phyloP scores from a whole-genome alignment of 2,329 filamentous ascomycete genomes.

The Aulographum hederae region DNA sequence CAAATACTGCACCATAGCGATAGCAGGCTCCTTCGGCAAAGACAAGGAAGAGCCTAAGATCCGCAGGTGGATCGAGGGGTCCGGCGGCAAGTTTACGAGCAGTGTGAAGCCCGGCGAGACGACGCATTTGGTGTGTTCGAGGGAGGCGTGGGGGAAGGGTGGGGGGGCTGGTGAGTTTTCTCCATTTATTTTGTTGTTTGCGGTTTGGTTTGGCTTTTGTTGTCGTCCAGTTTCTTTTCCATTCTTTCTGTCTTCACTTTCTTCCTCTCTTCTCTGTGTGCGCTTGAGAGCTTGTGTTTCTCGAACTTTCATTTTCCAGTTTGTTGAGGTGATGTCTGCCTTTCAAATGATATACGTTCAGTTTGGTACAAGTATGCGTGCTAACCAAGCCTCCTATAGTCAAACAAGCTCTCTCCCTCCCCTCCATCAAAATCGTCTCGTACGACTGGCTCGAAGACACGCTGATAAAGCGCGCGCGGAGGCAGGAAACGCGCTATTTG shows the following conservation, averaged over 20 bases:
- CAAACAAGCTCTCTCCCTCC: slow-evolving; percentile 3
- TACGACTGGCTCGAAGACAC: slow-evolving; percentile 30
- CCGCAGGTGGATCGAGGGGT: slow-evolving; percentile 42
- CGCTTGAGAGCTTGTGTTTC: too few species aligned
- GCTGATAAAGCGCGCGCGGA: slow-evolving; percentile 17
- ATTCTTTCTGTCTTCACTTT: slow-evolving; percentile 1
- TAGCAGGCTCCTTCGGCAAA: slow-evolving; percentile 38
- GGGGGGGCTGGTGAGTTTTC: slow-evolving; percentile 22
- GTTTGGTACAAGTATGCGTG: not conserved
- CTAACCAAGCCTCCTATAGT: slow-evolving; percentile 5
- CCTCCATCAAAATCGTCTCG: slow-evolving; percentile 17
- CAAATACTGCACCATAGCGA: slow-evolving; percentile 33
- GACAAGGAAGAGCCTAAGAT: slow-evolving; percentile 35
- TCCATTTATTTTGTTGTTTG: too few species aligned
- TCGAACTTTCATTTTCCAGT: too few species aligned
- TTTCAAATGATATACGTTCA: slow-evolving; percentile 2
- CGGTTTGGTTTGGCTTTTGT: not conserved
- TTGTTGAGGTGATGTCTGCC: too few species aligned
- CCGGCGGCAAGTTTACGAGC: slow-evolving; percentile 39
- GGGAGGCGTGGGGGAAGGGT: slow-evolving; percentile 38
- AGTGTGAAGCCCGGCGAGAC: slow-evolving; percentile 34
- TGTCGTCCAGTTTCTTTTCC: slow-evolving; percentile 6
- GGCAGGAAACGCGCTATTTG: slow-evolving; percentile 16
- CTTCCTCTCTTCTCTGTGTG: not conserved
- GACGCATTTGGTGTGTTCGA: slow-evolving; percentile 56